These are phyloP conservation scores for Nemophila menziesii DNA, from an alignment of 257 asterid genomes.

Conservation along the genomic window DNA sequence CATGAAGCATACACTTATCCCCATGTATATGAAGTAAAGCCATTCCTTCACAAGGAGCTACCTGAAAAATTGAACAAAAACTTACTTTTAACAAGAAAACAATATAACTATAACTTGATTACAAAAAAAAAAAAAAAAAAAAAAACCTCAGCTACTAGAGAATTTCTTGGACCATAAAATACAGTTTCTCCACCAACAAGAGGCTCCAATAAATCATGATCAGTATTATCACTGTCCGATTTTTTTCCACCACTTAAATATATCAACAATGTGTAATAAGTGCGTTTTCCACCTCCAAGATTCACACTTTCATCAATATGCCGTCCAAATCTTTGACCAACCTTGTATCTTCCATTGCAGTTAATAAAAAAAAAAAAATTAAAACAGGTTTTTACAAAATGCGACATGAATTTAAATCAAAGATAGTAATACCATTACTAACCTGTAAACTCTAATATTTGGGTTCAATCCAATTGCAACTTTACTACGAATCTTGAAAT, in stretches of 20 bases:
- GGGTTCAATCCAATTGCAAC: conserved; percentile 84
- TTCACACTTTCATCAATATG: conserved; percentile 87
- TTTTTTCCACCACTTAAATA: conserved; percentile 69
- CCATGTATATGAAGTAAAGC: conserved; percentile 90
- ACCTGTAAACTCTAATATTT: conserved; percentile 81
- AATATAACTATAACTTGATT: neutral
- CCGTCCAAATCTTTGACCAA: conserved; percentile 81
- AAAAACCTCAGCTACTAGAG: conserved; percentile 84
- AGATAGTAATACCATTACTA: no score
- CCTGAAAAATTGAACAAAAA: conserved; percentile 23
- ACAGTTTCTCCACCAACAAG: conserved; percentile 95
- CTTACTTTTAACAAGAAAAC: no score
- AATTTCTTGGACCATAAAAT: conserved; percentile 82
- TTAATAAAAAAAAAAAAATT: no score
- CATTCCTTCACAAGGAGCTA: conserved; percentile 83
- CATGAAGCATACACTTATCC: conserved; percentile 84
- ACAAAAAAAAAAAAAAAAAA: conserved; percentile 1
- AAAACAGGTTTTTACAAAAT: no score
- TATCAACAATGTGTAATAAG: conserved; percentile 70
- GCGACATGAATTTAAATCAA: no score
- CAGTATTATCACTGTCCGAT: conserved; percentile 28
- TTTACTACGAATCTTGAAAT: conserved; percentile 69
- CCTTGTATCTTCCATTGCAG: conserved; percentile 39
- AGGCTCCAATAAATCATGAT: conserved; percentile 36
- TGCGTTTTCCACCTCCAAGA: conserved; percentile 71